Percentiles rank a stretch among this genome's conserved stretches.
These are phyloP conservation scores for Ambrosia hybrid DNA, from an alignment of 140 eudicot genomes.

Conservation along the genomic window DNA sequence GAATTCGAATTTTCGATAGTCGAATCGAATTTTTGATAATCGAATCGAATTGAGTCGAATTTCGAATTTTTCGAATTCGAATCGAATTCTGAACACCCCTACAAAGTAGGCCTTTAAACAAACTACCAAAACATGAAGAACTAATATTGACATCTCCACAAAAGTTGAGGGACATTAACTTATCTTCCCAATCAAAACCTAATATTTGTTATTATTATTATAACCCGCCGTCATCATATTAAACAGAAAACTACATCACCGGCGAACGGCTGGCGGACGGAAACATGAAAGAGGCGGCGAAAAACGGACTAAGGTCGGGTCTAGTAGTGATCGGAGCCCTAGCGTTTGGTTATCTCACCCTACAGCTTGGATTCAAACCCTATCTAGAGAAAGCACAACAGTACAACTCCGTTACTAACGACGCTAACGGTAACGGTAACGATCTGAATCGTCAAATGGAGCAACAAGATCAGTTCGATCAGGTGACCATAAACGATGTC, in stretches of 20 bases:
- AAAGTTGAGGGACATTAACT: background rate
- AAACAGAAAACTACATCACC: background rate
- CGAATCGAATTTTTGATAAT: rapidly evolving
- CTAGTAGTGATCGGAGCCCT: slow-evolving; percentile 78
- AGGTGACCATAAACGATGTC: slow-evolving; percentile 14
- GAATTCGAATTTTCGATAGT: no score
- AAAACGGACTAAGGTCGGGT: slow-evolving; percentile 79
- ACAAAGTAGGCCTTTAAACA: no score
- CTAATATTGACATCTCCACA: no score
- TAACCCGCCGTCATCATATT: background rate
- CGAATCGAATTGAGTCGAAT: no score
- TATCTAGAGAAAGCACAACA: slow-evolving; percentile 67
- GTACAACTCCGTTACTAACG: slow-evolving; percentile 28
- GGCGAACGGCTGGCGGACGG: background rate
- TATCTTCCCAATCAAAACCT: background rate
- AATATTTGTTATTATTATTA: no score
- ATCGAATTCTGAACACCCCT: rapidly evolving
- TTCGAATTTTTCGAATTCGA: no score
- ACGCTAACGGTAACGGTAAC: background rate
- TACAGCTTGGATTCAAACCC: slow-evolving; percentile 76
- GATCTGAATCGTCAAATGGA: slow-evolving; percentile 14
- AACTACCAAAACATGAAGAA: background rate
- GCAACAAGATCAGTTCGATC: background rate
- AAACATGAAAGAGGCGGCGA: slow-evolving; percentile 67
- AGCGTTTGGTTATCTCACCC: slow-evolving; percentile 76